A percentile compares a stretch with the other conserved stretches of the same genome.
Conservation (phyloP, 2,329 filamentous ascomycete species). For the Ceratocystiopsis sp. region DNA sequence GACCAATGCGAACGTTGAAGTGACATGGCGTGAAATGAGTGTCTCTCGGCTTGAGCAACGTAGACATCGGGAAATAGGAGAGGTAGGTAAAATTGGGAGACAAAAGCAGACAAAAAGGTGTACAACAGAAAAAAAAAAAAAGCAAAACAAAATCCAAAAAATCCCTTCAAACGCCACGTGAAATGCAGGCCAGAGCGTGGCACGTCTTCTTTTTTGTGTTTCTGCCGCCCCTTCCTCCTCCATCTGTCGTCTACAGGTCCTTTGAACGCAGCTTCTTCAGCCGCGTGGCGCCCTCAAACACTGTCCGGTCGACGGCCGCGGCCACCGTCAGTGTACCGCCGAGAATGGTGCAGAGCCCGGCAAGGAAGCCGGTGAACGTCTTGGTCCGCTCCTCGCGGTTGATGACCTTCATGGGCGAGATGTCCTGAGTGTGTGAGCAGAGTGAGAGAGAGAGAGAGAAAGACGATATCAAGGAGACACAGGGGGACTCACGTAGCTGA, state of each 20-base stretch:
- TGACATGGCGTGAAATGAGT: too few relatives aligned
- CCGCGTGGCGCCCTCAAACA: slow-evolving; percentile 75
- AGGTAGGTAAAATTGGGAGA: neutral
- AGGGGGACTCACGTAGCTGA: slow-evolving; percentile 71
- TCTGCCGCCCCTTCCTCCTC: neutral
- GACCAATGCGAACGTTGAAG: too few relatives aligned
- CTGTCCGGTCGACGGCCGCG: slow-evolving; percentile 73
- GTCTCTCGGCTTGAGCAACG: neutral
- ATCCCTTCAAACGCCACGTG: slow-evolving; percentile 3
- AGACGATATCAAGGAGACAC: neutral
- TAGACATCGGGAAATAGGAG: neutral
- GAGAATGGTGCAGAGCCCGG: slow-evolving; percentile 84
- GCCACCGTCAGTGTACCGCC: slow-evolving; percentile 92
- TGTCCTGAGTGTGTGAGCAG: slow-evolving; percentile 42
- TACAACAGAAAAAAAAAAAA: neutral
- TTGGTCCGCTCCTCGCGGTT: slow-evolving; percentile 86
- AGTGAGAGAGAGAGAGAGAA: neutral
- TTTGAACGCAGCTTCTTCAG: slow-evolving; percentile 72
- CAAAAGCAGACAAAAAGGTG: neutral
- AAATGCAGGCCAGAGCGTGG: neutral
- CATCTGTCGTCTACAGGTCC: slow-evolving; percentile 25
- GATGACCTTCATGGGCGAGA: slow-evolving; percentile 98
- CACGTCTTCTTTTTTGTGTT: neutral
- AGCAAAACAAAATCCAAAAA: slow-evolving; percentile 1
- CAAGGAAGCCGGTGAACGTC: slow-evolving; percentile 80